Percentiles rank a stretch among this genome's conserved stretches.
Conservation (phyloP, 768 basidiomycete species). For the Tulasnella calospora region DNA sequence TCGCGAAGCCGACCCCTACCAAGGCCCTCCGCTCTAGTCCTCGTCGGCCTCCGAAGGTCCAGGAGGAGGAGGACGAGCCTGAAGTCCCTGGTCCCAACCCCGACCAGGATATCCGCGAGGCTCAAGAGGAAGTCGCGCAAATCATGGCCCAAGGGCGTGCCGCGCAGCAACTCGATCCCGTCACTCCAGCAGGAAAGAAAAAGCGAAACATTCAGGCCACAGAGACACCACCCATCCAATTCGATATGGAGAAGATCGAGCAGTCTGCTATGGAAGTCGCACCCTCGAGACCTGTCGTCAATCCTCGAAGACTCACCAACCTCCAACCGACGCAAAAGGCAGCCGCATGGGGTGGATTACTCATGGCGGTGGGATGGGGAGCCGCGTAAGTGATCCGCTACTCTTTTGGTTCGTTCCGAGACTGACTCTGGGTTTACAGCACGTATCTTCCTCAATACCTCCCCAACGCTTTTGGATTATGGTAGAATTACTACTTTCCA, state of each 20-base stretch:
- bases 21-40: constrained; percentile 36
- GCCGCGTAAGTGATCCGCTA: constrained; percentile 52
- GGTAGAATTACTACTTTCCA: neutral
- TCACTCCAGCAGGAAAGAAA: constrained; percentile 28
- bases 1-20: constrained; percentile 42
- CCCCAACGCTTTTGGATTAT: neutral
- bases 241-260: constrained; percentile 41
- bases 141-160: constrained; percentile 58
- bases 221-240: constrained; percentile 51
- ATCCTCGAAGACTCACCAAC: constrained; percentile 36
- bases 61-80: constrained; percentile 52
- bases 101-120: constrained; percentile 68
- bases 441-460: neutral
- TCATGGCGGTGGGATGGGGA: constrained; percentile 76
- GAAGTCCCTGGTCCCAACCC: constrained; percentile 56
- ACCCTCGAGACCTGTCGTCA: constrained; percentile 49
- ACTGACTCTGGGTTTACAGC: neutral
- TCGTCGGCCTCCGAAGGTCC: constrained; percentile 31
- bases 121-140: constrained; percentile 67
- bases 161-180: constrained; percentile 27
- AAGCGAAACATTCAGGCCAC: constrained; percentile 57
- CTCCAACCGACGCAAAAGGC: constrained; percentile 66
- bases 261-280: constrained; percentile 51
- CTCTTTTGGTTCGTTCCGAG: neutral
- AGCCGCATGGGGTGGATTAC: constrained; percentile 76